These are phyloP conservation scores for Ramaria rubella DNA, from an alignment of 768 basidiomycete species.

Conservation along the genomic window DNA sequence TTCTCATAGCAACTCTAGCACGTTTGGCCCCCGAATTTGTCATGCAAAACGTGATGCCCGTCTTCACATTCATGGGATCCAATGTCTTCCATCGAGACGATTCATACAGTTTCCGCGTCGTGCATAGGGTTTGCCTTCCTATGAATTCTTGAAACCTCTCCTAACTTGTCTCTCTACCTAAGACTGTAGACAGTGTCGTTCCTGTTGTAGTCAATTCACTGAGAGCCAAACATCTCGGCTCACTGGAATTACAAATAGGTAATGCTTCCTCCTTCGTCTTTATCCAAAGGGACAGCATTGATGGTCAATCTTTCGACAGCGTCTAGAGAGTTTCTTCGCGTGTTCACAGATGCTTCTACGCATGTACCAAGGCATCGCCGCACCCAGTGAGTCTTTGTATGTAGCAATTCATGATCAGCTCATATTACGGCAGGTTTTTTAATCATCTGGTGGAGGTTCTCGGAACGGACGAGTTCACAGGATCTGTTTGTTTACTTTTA, in stretches of 20 bases:
- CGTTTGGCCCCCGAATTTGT: slow-evolving; percentile 85
- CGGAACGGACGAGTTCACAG: slow-evolving; percentile 72
- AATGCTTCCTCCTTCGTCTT: neutral
- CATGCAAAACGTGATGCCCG: slow-evolving; percentile 92
- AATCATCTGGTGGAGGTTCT: slow-evolving; percentile 78
- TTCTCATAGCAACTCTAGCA: slow-evolving; percentile 80
- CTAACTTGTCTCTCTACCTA: neutral
- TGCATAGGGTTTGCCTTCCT: slow-evolving; percentile 66
- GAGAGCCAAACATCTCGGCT: slow-evolving; percentile 45
- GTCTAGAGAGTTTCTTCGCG: slow-evolving; percentile 74
- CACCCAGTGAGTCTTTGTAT: slow-evolving; percentile 52
- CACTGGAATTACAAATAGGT: slow-evolving; percentile 58
- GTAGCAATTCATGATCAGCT: neutral
- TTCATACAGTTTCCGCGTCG: slow-evolving; percentile 88
- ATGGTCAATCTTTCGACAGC: slow-evolving; percentile 18
- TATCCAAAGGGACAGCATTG: neutral
- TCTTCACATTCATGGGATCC: slow-evolving; percentile 99
- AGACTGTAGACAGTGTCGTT: slow-evolving; percentile 92
- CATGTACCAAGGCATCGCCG: slow-evolving; percentile 93
- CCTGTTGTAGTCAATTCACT: slow-evolving; percentile 87
- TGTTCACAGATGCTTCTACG: slow-evolving; percentile 89
- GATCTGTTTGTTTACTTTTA: slow-evolving; percentile 78
- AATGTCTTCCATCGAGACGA: slow-evolving; percentile 96
- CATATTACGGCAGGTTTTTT: slow-evolving; percentile 61
- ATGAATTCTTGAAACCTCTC: neutral